Evolutionary conservation across 371 early-diverging fungal species (phyloP), one percentile per base, ranked within the genome.

Genomic region (Rhizopus stolonifer): DNA sequence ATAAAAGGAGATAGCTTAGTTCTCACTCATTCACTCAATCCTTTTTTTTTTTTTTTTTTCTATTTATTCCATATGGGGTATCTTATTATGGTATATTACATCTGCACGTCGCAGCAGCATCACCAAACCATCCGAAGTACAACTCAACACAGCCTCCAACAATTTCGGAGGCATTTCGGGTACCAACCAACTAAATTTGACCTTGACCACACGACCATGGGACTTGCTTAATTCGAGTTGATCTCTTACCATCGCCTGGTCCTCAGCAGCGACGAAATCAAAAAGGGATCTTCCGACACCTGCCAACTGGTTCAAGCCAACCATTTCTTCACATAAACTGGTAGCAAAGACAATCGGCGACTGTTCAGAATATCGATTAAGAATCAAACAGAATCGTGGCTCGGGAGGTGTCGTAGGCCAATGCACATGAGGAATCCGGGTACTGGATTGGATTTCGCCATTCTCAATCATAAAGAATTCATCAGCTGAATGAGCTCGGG

Each of bases 41-140:
- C n/a, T n/a, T n/a, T n/a, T n/a, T n/a, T n/a, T n/a, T n/a, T n/a
- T n/a, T n/a, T n/a, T 29, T 9, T 29, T 11, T 29, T 9, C 11
- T 29, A 2, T 29, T 29, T 29, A 29, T 29, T 29, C 1, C 11
- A 9, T 1, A 29, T 6, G 11, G 29, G 29, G 2, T 29, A 29
- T 29, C 6, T 6, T 29, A 29, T 29, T 6, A 42, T 18, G 42
- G 21, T 9, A 24, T 13, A 9, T 22, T 22, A n/a, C 22, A 22
- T 42, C 18, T 5, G 58, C 56, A 10, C 52, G 43, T 8, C 70
- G 70, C 19, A 67, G 39, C 1, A 72, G 69, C 54, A 76, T 52
- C 6, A 69, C 69, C 11, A 76, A 24, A 10, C 72, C 70, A 54
- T 88, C 86, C 44, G 74, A 76, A 1, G 70, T 64, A 29, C 69